Percentiles rank a stretch among this genome's conserved stretches.
These are phyloP conservation scores for Euphrasia confusa DNA, from an alignment of 257 asterid species.

Conservation along the genomic window DNA sequence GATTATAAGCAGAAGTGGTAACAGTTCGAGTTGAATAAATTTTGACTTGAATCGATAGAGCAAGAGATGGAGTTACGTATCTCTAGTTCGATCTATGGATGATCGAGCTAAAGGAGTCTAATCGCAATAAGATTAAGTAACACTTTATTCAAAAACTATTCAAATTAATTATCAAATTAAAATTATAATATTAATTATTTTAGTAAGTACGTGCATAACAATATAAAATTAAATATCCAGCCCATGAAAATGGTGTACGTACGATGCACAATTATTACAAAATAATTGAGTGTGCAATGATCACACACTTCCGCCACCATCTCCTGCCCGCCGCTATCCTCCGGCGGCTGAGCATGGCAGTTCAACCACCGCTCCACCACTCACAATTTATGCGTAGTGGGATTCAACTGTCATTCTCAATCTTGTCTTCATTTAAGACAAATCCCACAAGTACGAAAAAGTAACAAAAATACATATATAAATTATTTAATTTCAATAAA, in stretches of 20 bases:
- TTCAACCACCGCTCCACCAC: conserved; percentile 42
- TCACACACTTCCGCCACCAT: neutral
- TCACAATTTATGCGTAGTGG: conserved; percentile 35
- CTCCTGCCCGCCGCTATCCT: conserved; percentile 31
- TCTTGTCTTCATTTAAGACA: conserved; percentile 46
- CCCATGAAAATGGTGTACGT: neutral
- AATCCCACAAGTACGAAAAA: conserved; percentile 32
- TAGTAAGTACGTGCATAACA: no score
- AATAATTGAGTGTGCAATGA: conserved; percentile 26
- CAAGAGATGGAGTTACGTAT: no score
- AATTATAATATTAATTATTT: no score
- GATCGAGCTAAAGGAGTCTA: no score
- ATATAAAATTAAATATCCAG: neutral
- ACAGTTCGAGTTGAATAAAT: no score
- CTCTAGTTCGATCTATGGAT: no score
- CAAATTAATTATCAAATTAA: no score
- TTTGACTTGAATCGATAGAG: no score
- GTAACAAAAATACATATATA: neutral
- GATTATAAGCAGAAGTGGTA: no score
- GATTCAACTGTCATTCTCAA: conserved; percentile 44
- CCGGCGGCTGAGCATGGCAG: conserved; percentile 37
- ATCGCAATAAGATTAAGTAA: no score
- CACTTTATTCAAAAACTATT: no score
- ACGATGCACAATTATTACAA: conserved; percentile 20
- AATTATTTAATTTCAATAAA: neutral